Percentiles rank a stretch among this genome's conserved stretches.
phyloP scores from a whole-genome alignment of 768 basidiomycete genomes.

The Pholiota molesta region DNA sequence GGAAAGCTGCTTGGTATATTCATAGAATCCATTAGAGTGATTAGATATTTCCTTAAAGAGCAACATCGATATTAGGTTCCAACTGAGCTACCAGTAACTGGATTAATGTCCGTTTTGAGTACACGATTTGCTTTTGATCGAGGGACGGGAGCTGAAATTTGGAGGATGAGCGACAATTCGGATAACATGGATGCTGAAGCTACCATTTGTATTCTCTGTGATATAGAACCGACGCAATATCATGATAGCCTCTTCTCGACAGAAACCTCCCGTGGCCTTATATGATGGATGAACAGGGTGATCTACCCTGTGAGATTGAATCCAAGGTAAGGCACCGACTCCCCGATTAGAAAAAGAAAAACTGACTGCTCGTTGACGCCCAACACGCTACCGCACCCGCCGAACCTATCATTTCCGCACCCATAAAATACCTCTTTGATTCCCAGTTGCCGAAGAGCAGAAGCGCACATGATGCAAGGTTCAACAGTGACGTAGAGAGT shows the following conservation, averaged over 20 bases:
- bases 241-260: conserved; percentile 85
- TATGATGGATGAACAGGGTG: conserved; percentile 81
- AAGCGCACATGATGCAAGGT: conserved; percentile 99
- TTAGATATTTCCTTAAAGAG: background rate
- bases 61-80: background rate
- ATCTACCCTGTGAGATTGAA: conserved; percentile 49
- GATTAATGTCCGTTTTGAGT: conserved; percentile 77
- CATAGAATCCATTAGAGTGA: background rate
- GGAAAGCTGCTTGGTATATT: background rate
- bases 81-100: conserved; percentile 17
- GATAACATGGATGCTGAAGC: conserved; percentile 12
- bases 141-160: conserved; percentile 78
- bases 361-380: conserved; percentile 79
- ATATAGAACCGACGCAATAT: conserved; percentile 87
- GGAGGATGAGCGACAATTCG: conserved; percentile 16
- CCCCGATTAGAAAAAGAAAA: background rate
- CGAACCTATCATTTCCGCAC: conserved; percentile 94
- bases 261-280: conserved; percentile 72
- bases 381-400: conserved; percentile 94
- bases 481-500: conserved; percentile 98
- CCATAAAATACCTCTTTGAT: conserved; percentile 92
- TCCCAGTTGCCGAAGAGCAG: conserved; percentile 91
- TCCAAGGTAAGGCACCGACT: background rate
- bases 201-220: conserved; percentile 92
- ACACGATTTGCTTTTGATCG: conserved; percentile 83